phyloP scores from a whole-genome alignment of 2,329 filamentous ascomycete species.

The Akanthomyces muscarius region DNA sequence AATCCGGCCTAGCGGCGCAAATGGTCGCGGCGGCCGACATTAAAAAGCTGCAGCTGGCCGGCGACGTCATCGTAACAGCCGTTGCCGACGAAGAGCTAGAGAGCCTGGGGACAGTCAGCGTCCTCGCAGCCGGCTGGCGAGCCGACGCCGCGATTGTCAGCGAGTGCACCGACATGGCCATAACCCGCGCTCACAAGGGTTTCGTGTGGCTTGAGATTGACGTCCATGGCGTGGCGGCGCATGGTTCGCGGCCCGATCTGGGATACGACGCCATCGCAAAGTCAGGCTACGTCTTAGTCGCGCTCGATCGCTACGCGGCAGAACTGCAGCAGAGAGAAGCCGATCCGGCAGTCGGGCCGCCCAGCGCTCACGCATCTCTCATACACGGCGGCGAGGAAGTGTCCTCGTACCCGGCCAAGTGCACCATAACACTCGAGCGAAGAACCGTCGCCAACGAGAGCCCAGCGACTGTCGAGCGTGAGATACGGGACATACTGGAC shows the following conservation, averaged over 20 bases:
- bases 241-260: constrained; percentile 40
- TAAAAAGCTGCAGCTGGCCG: constrained; percentile 36
- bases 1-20: constrained; percentile 45
- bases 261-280: constrained; percentile 48
- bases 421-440: constrained; percentile 45
- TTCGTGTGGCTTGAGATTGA: constrained; percentile 45
- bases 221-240: constrained; percentile 38
- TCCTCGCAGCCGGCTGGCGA: constrained; percentile 48
- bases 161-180: constrained; percentile 42
- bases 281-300: constrained; percentile 43
- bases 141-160: constrained; percentile 49
- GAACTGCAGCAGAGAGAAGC: constrained; percentile 27
- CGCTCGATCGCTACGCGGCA: constrained; percentile 40
- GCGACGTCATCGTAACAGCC: constrained; percentile 49
- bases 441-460: constrained; percentile 45
- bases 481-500: constrained; percentile 37
- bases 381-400: constrained; percentile 49
- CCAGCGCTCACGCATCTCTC: constrained; percentile 43
- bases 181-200: constrained; percentile 47
- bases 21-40: constrained; percentile 39
- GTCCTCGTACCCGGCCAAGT: constrained; percentile 48
- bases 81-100: constrained; percentile 51
- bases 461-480: constrained; percentile 30
- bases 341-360: constrained; percentile 33
- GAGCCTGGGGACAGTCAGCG: constrained; percentile 47